Percentiles rank a stretch among this genome's conserved stretches.
These are phyloP conservation scores for Paramecium bursaria DNA, from an alignment of 73 alveolate species.

Conservation along the genomic window DNA sequence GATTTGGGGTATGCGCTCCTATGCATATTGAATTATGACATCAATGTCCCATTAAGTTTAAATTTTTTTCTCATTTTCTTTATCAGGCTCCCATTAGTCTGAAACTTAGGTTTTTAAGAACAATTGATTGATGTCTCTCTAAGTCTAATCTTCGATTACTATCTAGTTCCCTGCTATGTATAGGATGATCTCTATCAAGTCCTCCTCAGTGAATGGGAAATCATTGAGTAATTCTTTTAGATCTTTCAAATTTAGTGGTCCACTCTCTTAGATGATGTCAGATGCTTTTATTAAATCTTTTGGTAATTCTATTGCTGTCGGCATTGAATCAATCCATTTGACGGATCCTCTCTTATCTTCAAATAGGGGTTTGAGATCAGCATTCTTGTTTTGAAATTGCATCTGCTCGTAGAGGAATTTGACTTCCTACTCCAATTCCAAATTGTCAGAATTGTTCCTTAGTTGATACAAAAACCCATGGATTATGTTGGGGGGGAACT, in stretches of 20 bases:
- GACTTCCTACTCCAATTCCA: slow-evolving; percentile 26
- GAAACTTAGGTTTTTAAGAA: not conserved
- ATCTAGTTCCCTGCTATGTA: not conserved
- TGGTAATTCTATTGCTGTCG: slow-evolving; percentile 18
- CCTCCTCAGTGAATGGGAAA: not conserved
- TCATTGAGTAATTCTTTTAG: not conserved
- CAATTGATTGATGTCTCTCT: not conserved
- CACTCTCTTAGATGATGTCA: not conserved
- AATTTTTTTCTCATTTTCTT: not conserved
- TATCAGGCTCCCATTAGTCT: not conserved
- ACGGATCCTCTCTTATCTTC: slow-evolving; percentile 32
- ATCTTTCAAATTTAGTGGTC: not conserved
- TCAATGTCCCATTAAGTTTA: not conserved
- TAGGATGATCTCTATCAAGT: slow-evolving; percentile 28
- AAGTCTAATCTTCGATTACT: not conserved
- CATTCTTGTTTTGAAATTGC: not conserved
- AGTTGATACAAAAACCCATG: slow-evolving; percentile 10
- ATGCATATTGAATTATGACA: no score
- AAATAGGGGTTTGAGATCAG: slow-evolving; percentile 34
- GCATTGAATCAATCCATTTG: slow-evolving; percentile 4
- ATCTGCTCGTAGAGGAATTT: not conserved
- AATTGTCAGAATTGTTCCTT: slow-evolving; percentile 7
- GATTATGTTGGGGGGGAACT: not conserved
- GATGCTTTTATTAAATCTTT: slow-evolving; percentile 5
- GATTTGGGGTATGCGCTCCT: not conserved